Base-by-base conservation (phyloP, 345 rosid genomes). In the Diplotaxis tenuifolia region DNA sequence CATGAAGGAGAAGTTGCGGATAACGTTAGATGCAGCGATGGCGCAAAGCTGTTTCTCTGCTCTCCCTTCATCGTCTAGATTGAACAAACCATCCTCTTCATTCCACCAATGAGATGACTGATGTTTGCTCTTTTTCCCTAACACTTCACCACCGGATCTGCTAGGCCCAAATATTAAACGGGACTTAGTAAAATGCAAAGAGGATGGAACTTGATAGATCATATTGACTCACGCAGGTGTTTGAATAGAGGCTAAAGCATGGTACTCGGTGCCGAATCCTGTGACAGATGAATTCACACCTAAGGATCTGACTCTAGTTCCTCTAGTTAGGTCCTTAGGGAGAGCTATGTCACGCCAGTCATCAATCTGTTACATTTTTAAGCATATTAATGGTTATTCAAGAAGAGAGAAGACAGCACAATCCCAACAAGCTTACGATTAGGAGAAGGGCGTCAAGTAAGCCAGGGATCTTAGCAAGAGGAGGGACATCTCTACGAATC, bases 1-100 rank as follows among this genome's bases (percentile, higher is more conserved):
- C 99, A 95, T 95, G 83, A 95, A 95, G 36, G 99, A 92, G 78
- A 92, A 92, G 74, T 95, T 95, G 54, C 98, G 92, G 31, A 95
- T 87, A 62, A 95, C 83, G 72, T 95, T 95, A 15, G 99, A 92
- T 67, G 96, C 96, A 62, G 87, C 98, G 72, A 92, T 92, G 62
- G 99, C 96, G 18, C 89, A 87, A 68, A 84, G 92, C 81, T 95
- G 99, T 81, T 85, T 92, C 80, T 95, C 99, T 2, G 96, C 80
- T 67, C 96, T 85, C 27, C 91, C 96, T 68, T 92, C 98, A 38
- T 95, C 99, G 45, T 95, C 99, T 47, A 87, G 79, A 83, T 95
- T 92, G 74, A 95, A 95, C 20, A 90, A 75, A 53, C 99, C 96
- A 79, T 92, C 96, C 75, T 94, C 99, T 60, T 87, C 89, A 69